Evolutionary conservation across 2,329 filamentous ascomycete genomes (phyloP).

Genomic region (Beauveria pseudobassiana): DNA sequence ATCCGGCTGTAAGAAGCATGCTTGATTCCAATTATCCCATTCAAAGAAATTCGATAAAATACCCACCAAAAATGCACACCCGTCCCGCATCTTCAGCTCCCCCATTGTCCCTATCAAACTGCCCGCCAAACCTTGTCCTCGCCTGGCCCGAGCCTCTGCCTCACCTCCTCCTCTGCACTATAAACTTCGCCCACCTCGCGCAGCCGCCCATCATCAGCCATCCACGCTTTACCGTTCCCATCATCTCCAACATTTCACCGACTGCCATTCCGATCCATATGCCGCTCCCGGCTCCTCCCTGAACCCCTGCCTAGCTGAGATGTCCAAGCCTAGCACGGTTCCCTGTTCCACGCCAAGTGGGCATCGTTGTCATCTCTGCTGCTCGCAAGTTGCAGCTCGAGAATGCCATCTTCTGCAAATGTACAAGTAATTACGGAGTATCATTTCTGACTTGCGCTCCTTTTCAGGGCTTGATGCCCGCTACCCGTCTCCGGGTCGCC

Average conservation of each 20-base stretch:
- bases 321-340: neutral
- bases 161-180: neutral
- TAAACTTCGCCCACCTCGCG: neutral
- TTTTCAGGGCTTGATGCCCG: too few relatives aligned
- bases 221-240: neutral
- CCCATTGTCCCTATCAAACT: neutral
- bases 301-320: constrained; percentile 10
- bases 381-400: neutral
- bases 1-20: too few relatives aligned
- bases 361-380: neutral
- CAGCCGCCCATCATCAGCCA: neutral
- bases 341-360: constrained; percentile 1
- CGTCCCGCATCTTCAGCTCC: neutral
- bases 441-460: too few relatives aligned
- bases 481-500: neutral
- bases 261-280: neutral
- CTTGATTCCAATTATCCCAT: too few relatives aligned
- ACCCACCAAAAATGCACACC: too few relatives aligned
- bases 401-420: neutral
- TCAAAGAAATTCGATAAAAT: too few relatives aligned
- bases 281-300: neutral
- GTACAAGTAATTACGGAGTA: too few relatives aligned
- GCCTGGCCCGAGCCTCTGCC: neutral
- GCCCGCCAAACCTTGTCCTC: neutral
- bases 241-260: neutral